Base-by-base conservation (phyloP, 2,329 filamentous ascomycete species). In the Blastomyces percursus region DNA sequence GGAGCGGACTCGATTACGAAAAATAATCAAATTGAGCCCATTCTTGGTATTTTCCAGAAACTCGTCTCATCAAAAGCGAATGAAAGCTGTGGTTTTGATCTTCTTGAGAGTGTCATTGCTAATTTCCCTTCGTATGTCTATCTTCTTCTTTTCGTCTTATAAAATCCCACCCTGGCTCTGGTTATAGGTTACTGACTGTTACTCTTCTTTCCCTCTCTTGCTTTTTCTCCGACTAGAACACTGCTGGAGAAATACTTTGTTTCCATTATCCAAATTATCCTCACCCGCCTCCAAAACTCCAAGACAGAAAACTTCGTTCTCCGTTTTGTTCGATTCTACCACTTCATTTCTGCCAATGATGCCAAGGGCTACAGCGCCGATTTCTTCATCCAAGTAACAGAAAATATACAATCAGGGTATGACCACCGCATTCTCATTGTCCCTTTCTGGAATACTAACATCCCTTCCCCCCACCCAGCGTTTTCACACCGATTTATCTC, bases 41-140 rank as follows among this genome's bases (percentile, higher is more conserved):
- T 97, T 58, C 82, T 99, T n/a, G 90, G 91, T 63, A 94, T 99
- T 66, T 99, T 97, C 81, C 93, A 97, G 74, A 92, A 90, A 70
- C 83, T 99, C 12, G 81, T 96, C 51, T 82, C 83, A 2, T 86
- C 84, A 67, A 96, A 94, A 77, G 86, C 88, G 64, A 92, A 92
- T 58, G 94, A 99, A 73, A 81, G 84, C 24, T 87, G 92, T 70
- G 90, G 87, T 0, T 96, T 97, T 71, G 94, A 99, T 71, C 82
- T 99, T 56, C 80, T 99, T 64, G 94, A 99, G 72, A 83, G 87
- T 3, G 80, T 96, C 59, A 80, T 96, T 64, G 81, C 84, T 58
- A 84, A 85, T 9, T 88, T 96, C 70, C 84, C 90, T 59, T 81
- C 84, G 80, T 89, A 81, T 75, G 88, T 81, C 32, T 32, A 51